Evolutionary conservation across 257 asterid genomes (phyloP), one percentile per base, ranked within the genome.

Genomic region (Verbascum thapsus): DNA sequence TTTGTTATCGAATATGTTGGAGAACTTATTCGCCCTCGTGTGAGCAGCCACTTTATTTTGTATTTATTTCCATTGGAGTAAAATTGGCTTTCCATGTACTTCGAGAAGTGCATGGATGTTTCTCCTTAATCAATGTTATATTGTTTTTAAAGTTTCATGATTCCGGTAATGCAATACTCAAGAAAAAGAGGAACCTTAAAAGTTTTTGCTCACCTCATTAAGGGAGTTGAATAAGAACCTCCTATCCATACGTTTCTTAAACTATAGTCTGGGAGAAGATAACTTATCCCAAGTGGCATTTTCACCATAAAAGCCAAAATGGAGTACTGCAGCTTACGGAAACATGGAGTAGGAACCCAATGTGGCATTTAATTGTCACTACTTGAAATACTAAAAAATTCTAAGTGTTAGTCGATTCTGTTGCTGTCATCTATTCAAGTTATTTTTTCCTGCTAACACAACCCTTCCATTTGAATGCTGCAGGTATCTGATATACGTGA

Each of bases 1-100:
- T 90, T 94, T 70, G 99, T 94, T 54, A 90, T 94, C 52, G 99
- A 94, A 83, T 94, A 94, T 78, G 99, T 94, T 72, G 99, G 99
- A 76, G 95, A 94, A 74, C 95, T 94, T 49, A 90, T 94, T 69
- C 99, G 99, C 49, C 82, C 92, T 43, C 78, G 92, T 72, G 99
- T 94, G 78, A 82, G 97, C 42, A 50, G 41, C 63, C 60, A 5
- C 44, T 22, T 64, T 51, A 55, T 59, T 47, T 51, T 35, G 12
- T 67, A 26, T 68, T 51, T 9, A 2, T 26, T 22, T 59, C 52
- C 13, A 9, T 48, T 53, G 15, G 32, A 8, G 30, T 22, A 17
- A 3, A 3, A 53, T 49, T 44, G 48, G 22, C 57, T 45, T 50
- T 16, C 8, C 10, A 7, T 38, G 49, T 32, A 39, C 26, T 19